Conservation (phyloP, 805 yeast genomes). For the Yarrowia hollandica region DNA sequence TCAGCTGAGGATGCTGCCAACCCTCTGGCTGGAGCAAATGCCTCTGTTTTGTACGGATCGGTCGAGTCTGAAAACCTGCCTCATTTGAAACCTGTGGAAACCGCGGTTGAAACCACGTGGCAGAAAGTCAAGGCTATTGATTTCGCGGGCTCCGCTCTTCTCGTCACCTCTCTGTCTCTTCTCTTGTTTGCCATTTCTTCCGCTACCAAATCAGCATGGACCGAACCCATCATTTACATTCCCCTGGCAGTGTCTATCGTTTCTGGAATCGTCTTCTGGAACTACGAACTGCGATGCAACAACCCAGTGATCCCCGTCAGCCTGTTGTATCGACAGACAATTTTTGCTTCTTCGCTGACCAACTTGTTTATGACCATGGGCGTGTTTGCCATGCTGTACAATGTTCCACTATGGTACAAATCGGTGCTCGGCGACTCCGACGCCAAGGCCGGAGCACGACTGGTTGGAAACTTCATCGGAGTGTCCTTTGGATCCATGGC, state of each 20-base stretch:
- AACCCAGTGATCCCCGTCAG: slow-evolving; percentile 48
- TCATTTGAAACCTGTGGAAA: no score
- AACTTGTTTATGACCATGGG: slow-evolving; percentile 74
- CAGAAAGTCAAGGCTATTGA: slow-evolving; percentile 49
- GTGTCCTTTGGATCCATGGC: slow-evolving; percentile 66
- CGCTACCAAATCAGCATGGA: slow-evolving; percentile 54
- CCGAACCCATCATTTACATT: slow-evolving; percentile 46
- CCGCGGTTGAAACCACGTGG: slow-evolving; percentile 48
- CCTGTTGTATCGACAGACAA: slow-evolving; percentile 49
- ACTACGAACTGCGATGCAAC: slow-evolving; percentile 46
- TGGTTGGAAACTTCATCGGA: slow-evolving; percentile 58
- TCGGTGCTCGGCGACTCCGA: slow-evolving; percentile 56
- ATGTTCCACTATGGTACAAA: slow-evolving; percentile 66
- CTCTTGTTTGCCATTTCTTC: slow-evolving; percentile 65
- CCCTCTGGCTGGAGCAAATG: slow-evolving; percentile 5
- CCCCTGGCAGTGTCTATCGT: slow-evolving; percentile 43
- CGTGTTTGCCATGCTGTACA: slow-evolving; percentile 61
- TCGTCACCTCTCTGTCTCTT: slow-evolving; percentile 59
- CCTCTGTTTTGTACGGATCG: slow-evolving; percentile 38
- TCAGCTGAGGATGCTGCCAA: not conserved
- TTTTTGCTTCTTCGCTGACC: slow-evolving; percentile 62
- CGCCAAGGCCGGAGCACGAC: slow-evolving; percentile 57
- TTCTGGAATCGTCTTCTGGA: slow-evolving; percentile 47
- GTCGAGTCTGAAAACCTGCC: slow-evolving; percentile 25
- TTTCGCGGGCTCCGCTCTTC: slow-evolving; percentile 59